phyloP scores from a whole-genome alignment of 1,284 basidiomycete genomes.

The Boletus semigastroideus region DNA sequence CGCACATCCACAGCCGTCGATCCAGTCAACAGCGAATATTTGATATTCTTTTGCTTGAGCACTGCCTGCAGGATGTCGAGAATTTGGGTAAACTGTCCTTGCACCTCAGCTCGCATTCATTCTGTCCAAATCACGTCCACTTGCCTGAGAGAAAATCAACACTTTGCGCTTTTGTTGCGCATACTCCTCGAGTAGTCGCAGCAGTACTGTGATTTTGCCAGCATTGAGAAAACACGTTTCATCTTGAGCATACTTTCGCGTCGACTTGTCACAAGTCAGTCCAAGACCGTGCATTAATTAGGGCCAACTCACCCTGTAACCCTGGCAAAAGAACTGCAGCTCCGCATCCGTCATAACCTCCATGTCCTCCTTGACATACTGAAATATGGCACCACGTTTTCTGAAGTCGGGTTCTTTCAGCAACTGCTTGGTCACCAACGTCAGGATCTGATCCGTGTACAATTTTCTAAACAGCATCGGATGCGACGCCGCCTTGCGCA shows the following conservation, averaged over 20 bases:
- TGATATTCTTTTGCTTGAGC: slow-evolving; percentile 73
- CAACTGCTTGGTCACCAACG: slow-evolving; percentile 76
- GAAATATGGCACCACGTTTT: slow-evolving; percentile 73
- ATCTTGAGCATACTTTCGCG: slow-evolving; percentile 74
- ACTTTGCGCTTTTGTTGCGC: slow-evolving; percentile 75
- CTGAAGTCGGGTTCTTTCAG: slow-evolving; percentile 91
- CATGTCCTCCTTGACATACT: slow-evolving; percentile 90
- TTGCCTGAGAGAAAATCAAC: slow-evolving; percentile 90
- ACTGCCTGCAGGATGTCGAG: slow-evolving; percentile 92
- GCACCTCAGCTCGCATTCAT: slow-evolving; percentile 3
- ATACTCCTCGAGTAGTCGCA: slow-evolving; percentile 74
- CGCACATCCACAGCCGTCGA: slow-evolving; percentile 93
- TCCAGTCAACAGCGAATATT: slow-evolving; percentile 89
- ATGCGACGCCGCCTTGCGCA: slow-evolving; percentile 94
- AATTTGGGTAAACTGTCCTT: slow-evolving; percentile 86
- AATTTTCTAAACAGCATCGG: slow-evolving; percentile 91
- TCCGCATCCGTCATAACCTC: slow-evolving; percentile 95
- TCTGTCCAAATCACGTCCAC: slow-evolving; percentile 8
- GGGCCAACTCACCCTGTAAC: slow-evolving; percentile 65
- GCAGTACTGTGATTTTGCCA: slow-evolving; percentile 82
- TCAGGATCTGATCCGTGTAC: slow-evolving; percentile 79
- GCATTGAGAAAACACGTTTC: slow-evolving; percentile 82
- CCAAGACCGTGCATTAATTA: not conserved
- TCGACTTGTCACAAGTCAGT: slow-evolving; percentile 53
- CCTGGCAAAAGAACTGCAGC: slow-evolving; percentile 77